Base-by-base conservation (phyloP, 495 filamentous ascomycete species). In the Penicillium angulare region DNA sequence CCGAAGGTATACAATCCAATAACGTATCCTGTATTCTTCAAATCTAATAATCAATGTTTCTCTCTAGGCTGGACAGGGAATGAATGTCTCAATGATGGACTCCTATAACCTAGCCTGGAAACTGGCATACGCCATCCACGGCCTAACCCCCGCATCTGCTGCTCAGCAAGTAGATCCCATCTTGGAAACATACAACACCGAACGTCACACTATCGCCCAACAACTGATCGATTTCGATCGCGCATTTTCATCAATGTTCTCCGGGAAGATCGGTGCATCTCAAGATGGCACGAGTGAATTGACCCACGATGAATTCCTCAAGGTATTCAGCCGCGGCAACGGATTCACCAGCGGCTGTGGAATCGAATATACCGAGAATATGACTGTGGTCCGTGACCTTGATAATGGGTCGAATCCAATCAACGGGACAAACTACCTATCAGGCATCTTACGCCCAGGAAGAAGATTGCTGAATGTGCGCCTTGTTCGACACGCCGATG, bases 61-160 rank as follows among this genome's bases (percentile, higher is more conserved):
- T 22, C n/a, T 6, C 18, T 17, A 92, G 73, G 88, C 88, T 20
- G 90, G 88, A 6, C 89, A 92, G 73, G 89, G 90, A 31, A 91
- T 93, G 88, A 95, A 95, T 60, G 86, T 89, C 4, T 87, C 86
- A 1, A 89, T 95, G 76, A 82, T 91, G 52, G 90, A 95, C 61
- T 82, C 85, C 3, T 83, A 83, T 56, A 93, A 95, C 57, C 74
- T 95, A 3, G 88, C 84, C 4, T 95, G 90, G 90, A 95, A 93
- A 66, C 78, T 95, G 18, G 82, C 83, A 47, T 79, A 83, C 24
- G 84, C 87, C 20, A 79, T 90, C 50, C 73, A 78, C 27, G 86
- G 86, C 8, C 76, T 85, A 24, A 80, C 80, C 0, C 65, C 67
- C 0, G 43, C 18, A 45, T 23, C 36, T 36, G 2, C 10, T 21